These are phyloP conservation scores for Saxispiralis lemnorum DNA, from an alignment of 495 filamentous ascomycete genomes.

Conservation along the genomic window DNA sequence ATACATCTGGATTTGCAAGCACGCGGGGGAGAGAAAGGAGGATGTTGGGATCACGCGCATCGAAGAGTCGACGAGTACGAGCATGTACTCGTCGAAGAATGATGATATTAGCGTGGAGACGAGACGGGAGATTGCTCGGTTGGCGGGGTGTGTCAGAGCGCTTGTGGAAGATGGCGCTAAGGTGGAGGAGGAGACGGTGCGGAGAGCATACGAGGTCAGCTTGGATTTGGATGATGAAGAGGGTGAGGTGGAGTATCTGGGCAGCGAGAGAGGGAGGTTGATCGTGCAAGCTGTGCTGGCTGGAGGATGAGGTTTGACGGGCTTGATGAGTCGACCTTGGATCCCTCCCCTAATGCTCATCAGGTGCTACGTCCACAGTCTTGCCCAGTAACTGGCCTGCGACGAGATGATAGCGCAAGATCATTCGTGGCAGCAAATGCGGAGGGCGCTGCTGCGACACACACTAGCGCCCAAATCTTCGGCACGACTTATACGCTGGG, in stretches of 20 bases:
- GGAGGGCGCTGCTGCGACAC: too few species aligned
- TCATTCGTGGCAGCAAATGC: too few species aligned
- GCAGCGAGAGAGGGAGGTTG: constrained; percentile 48
- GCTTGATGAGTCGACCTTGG: too few species aligned
- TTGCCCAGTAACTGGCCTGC: too few species aligned
- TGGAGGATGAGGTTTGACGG: constrained; percentile 5
- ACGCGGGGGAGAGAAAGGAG: constrained; percentile 34
- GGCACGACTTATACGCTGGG: too few species aligned
- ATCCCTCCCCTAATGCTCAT: too few species aligned
- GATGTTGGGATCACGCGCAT: constrained; percentile 54
- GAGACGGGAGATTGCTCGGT: constrained; percentile 69
- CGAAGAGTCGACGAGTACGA: constrained; percentile 57
- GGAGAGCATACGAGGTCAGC: constrained; percentile 59
- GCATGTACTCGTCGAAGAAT: constrained; percentile 81
- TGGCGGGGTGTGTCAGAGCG: constrained; percentile 60
- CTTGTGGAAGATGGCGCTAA: constrained; percentile 62
- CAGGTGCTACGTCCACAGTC: too few species aligned
- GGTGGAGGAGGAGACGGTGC: constrained; percentile 86
- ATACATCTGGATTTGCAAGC: constrained; percentile 83
- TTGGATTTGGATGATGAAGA: constrained; percentile 51
- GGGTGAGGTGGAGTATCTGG: constrained; percentile 42
- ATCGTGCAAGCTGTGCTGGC: constrained; percentile 43
- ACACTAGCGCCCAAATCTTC: too few species aligned
- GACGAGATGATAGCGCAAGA: too few species aligned
- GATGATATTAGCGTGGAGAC: constrained; percentile 58